Conservation (phyloP, 2,329 filamentous ascomycete species). For the Ramularia endophylla region DNA sequence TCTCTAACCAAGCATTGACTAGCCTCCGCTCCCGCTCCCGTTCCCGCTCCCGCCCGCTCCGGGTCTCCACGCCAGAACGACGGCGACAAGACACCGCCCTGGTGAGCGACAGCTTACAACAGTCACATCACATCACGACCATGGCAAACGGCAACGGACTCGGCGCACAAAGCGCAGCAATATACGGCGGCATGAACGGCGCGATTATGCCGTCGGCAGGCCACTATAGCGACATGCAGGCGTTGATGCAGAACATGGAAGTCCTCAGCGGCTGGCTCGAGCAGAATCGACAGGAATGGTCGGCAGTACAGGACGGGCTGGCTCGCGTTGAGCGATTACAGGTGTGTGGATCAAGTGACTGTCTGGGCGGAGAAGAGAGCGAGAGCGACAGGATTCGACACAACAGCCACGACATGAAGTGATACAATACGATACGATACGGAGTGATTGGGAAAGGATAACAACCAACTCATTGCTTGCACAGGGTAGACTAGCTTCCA, state of each 20-base stretch:
- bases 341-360: constrained; percentile 4
- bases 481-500: constrained; percentile 19
- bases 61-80: no score
- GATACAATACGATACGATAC: no score
- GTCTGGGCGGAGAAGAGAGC: no score
- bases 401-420: no score
- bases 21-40: no score
- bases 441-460: constrained; percentile 1
- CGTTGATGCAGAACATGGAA: constrained; percentile 33
- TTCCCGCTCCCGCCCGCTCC: no score
- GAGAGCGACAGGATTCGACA: no score
- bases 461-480: constrained; percentile 7
- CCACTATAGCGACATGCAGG: constrained; percentile 35
- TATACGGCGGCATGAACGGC: constrained; percentile 25
- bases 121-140: constrained; percentile 4
- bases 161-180: constrained; percentile 21
- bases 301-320: constrained; percentile 28
- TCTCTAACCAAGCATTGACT: no score
- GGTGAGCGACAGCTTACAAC: background rate
- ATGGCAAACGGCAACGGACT: constrained; percentile 26
- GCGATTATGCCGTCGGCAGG: constrained; percentile 31
- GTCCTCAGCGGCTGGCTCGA: constrained; percentile 29
- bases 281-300: constrained; percentile 32
- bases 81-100: background rate
- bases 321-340: constrained; percentile 26